Conservation (phyloP, 352 stramenopile species). For the Lagenidium giganteum region DNA sequence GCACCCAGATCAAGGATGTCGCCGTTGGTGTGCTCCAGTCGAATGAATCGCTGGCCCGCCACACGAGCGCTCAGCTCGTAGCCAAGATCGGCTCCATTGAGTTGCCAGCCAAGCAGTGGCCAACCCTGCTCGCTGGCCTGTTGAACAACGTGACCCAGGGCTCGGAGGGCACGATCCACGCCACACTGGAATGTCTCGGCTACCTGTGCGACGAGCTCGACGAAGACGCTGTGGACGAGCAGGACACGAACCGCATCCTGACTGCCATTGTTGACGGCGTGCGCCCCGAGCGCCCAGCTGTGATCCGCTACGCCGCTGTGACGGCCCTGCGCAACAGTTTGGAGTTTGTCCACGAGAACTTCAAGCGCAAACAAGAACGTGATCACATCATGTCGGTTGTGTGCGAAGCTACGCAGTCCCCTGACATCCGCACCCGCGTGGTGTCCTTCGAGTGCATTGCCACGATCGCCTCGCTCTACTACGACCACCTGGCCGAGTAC, state of each 20-base stretch:
- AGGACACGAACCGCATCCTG: constrained; percentile 94
- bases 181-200: constrained; percentile 79
- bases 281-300: constrained; percentile 68
- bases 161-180: constrained; percentile 88
- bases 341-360: constrained; percentile 95
- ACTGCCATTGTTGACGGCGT: constrained; percentile 98
- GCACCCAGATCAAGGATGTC: constrained; percentile 74
- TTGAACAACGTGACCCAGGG: constrained; percentile 90
- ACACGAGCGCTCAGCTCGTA: constrained; percentile 90
- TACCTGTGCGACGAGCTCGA: constrained; percentile 84
- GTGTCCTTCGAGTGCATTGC: constrained; percentile 96
- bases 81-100: constrained; percentile 94
- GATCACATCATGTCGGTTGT: constrained; percentile 96
- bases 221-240: constrained; percentile 62
- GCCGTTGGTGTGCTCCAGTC: constrained; percentile 60
- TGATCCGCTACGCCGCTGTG: constrained; percentile 90
- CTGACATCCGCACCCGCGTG: constrained; percentile 82
- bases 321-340: constrained; percentile 93
- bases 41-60: constrained; percentile 54
- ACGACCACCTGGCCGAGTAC: constrained; percentile 94
- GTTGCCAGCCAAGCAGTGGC: constrained; percentile 93
- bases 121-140: constrained; percentile 87
- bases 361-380: constrained; percentile 93
- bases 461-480: constrained; percentile 94
- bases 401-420: constrained; percentile 92